These are phyloP conservation scores for Phylloporus arenicola DNA, from an alignment of 768 basidiomycete species.

Conservation along the genomic window DNA sequence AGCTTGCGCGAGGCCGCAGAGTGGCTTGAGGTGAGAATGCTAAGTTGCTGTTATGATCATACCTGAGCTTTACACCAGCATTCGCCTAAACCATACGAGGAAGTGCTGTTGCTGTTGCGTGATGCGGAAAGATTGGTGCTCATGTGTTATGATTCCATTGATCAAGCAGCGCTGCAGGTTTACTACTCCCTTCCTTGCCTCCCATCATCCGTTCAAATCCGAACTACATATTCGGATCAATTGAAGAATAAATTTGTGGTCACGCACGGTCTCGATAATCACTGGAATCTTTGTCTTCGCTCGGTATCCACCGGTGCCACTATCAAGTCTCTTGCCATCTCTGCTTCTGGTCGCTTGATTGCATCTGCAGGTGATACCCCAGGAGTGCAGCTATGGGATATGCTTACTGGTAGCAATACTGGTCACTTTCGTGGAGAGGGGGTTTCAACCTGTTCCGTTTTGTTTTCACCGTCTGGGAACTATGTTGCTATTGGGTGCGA, in stretches of 20 bases:
- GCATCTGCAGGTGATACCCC: slow-evolving; percentile 33
- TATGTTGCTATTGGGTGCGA: slow-evolving; percentile 12
- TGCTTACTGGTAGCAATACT: slow-evolving; percentile 9
- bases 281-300: slow-evolving; percentile 13
- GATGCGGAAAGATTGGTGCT: slow-evolving; percentile 18
- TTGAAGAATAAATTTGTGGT: slow-evolving; percentile 11
- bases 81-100: slow-evolving; percentile 4
- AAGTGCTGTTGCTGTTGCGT: slow-evolving; percentile 7
- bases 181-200: slow-evolving; percentile 11
- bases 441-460: slow-evolving; percentile 11
- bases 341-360: slow-evolving; percentile 14
- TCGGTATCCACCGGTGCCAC: slow-evolving; percentile 6
- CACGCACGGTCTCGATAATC: slow-evolving; percentile 5
- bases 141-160: slow-evolving; percentile 18
- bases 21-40: slow-evolving; percentile 12
- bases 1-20: slow-evolving; percentile 9
- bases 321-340: slow-evolving; percentile 14
- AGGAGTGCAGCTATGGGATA: slow-evolving; percentile 21
- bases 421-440: slow-evolving; percentile 9
- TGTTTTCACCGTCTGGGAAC: slow-evolving; percentile 13
- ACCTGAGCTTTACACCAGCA: slow-evolving; percentile 4
- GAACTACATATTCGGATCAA: slow-evolving; percentile 6
- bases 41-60: background rate
- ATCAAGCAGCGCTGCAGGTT: slow-evolving; percentile 14
- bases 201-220: slow-evolving; percentile 7